Base-by-base conservation (phyloP, 495 filamentous ascomycete species). In the Annulohypoxylon moriforme region DNA sequence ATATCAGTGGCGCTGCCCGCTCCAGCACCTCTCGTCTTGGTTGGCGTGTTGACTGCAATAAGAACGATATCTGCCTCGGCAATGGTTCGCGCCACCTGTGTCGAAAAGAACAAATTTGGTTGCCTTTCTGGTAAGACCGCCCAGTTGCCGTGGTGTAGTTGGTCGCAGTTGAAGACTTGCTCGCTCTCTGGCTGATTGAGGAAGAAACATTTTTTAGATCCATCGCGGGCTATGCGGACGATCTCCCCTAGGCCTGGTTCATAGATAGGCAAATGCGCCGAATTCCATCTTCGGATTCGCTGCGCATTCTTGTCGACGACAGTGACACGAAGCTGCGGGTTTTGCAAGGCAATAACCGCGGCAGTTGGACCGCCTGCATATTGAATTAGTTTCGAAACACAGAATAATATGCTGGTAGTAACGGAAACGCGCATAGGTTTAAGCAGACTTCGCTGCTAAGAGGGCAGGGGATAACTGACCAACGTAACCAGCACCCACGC, bases 41-140 rank as follows among this genome's bases (percentile, higher is more conserved):
- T 94, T 5, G 93, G 93, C 0, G 93, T 96, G 75, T 94, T 92
- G 36, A 96, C 93, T 5, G 90, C 87, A 58, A 95, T 87, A 64
- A 96, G 88, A 67, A 95, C 85, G 38, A 95, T 82, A 71, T 95
- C 92, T 1, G 93, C 92, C 36, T 89, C 85, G 9, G 79, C 76
- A 31, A 96, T 90, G 14, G 82, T 84, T 29, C 77, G 80, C 24
- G 83, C 84, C 3, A 92, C 82, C 40, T 92, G 83, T 25, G 86
- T 89, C 3, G 92, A 89, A 80, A 96, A 96, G 70, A 90, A 85
- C 20, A 96, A 79, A 75, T 93, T 95, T 22, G 79, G 85, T 64
- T 73, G 73, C n/a, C 85, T 77, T 4, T 78, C 68, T 4, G 78
- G 68, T 13, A 79, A 73, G 16, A 68, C n/a, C 13, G 75, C 50